These are phyloP conservation scores for Termitomyces sp. DNA, from an alignment of 768 basidiomycete genomes.

Conservation along the genomic window DNA sequence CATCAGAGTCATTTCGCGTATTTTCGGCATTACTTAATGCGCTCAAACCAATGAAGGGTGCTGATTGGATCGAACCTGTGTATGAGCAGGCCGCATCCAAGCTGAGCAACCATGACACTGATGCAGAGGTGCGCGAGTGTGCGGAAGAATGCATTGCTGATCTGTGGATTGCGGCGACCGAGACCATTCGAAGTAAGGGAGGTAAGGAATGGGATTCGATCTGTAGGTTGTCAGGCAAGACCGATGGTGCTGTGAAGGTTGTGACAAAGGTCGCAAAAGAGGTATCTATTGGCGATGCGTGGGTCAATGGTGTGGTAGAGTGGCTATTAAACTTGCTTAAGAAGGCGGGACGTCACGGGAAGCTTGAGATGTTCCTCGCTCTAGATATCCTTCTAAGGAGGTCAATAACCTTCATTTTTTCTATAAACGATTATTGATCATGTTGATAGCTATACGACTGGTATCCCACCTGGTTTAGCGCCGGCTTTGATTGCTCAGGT, in stretches of 20 bases:
- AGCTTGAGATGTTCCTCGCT: constrained; percentile 74
- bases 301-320: constrained; percentile 77
- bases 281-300: constrained; percentile 63
- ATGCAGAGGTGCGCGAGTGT: constrained; percentile 80
- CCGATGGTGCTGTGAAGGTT: constrained; percentile 72
- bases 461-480: constrained; percentile 53
- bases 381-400: constrained; percentile 67
- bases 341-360: constrained; percentile 75
- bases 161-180: constrained; percentile 83
- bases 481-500: constrained; percentile 65
- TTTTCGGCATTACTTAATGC: constrained; percentile 80
- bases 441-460: constrained; percentile 28
- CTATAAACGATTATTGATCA: neutral
- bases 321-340: constrained; percentile 71
- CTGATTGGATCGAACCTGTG: constrained; percentile 64
- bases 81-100: constrained; percentile 71
- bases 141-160: constrained; percentile 84
- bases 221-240: constrained; percentile 63
- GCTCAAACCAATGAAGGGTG: constrained; percentile 59
- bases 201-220: constrained; percentile 80
- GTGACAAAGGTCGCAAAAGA: constrained; percentile 80
- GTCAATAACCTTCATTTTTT: constrained; percentile 24
- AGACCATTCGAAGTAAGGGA: constrained; percentile 55
- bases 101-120: constrained; percentile 77
- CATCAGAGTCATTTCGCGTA: constrained; percentile 81